phyloP scores from a whole-genome alignment of 192 early-diverging fungal genomes.

The Backusella tuberculispora region DNA sequence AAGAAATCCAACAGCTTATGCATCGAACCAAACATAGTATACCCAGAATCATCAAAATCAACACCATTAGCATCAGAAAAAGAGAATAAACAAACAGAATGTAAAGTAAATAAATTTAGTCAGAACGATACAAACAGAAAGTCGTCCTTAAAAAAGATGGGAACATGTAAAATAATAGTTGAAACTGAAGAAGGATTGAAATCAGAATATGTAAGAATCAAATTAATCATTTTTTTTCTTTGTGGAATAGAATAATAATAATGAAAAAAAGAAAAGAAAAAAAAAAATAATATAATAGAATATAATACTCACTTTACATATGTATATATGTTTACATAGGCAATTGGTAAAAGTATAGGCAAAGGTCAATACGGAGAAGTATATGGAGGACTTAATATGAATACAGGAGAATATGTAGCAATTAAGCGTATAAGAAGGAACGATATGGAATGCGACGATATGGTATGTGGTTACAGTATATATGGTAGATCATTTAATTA shows the following conservation, averaged over 20 bases:
- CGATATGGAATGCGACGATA: slow-evolving; percentile 65
- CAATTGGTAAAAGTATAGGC: slow-evolving; percentile 85
- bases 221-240: not conserved
- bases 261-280: too few species aligned
- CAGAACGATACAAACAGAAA: slow-evolving; percentile 9
- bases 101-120: not conserved
- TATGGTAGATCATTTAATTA: not conserved
- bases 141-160: slow-evolving; percentile 18
- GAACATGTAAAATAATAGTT: not conserved
- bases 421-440: slow-evolving; percentile 84
- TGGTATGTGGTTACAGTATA: slow-evolving; percentile 46
- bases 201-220: slow-evolving; percentile 12
- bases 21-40: not conserved
- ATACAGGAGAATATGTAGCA: slow-evolving; percentile 82
- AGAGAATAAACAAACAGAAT: not conserved
- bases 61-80: slow-evolving; percentile 14
- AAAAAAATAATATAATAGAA: too few species aligned
- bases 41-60: slow-evolving; percentile 29
- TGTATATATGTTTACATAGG: slow-evolving; percentile 36
- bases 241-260: not conserved
- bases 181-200: slow-evolving; percentile 7
- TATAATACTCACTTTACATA: not conserved
- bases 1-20: not conserved
- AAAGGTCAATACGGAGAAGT: slow-evolving; percentile 90
- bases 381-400: slow-evolving; percentile 73